phyloP scores from a whole-genome alignment of 1,139 yeast genomes.

The Debaryomyces sp. region DNA sequence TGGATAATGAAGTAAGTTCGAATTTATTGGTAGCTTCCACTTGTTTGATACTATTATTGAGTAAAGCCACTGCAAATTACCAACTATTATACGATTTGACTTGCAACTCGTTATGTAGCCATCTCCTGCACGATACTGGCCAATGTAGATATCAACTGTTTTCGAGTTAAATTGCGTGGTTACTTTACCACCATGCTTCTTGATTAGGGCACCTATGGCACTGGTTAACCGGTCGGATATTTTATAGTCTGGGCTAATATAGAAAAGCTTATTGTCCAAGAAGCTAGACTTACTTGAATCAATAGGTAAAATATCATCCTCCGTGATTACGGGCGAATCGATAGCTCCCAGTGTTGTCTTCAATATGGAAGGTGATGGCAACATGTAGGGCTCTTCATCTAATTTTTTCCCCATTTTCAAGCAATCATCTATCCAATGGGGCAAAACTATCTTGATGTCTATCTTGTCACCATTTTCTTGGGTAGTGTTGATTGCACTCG shows the following conservation, averaged over 20 bases:
- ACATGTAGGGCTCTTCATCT: constrained; percentile 55
- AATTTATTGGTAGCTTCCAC: constrained; percentile 59
- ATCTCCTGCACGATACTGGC: constrained; percentile 62
- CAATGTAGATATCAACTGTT: constrained; percentile 62
- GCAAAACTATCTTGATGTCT: constrained; percentile 64
- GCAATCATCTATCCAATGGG: constrained; percentile 79
- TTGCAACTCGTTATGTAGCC: constrained; percentile 36
- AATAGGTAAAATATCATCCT: constrained; percentile 12
- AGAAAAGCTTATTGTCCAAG: constrained; percentile 30
- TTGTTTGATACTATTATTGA: constrained; percentile 57
- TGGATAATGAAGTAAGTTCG: constrained; percentile 72
- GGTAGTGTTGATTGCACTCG: constrained; percentile 38
- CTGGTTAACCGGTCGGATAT: constrained; percentile 32
- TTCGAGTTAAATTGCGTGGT: constrained; percentile 19
- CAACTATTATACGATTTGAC: constrained; percentile 46
- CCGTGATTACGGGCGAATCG: constrained; percentile 11
- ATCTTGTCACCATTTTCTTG: constrained; percentile 21
- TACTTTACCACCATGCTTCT: constrained; percentile 36
- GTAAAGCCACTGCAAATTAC: constrained; percentile 76
- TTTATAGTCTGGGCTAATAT: constrained; percentile 35
- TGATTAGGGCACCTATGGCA: constrained; percentile 31
- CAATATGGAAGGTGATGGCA: constrained; percentile 32
- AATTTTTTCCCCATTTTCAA: constrained; percentile 53
- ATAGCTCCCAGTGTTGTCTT: constrained; percentile 4
- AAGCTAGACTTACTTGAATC: constrained; percentile 16